These are phyloP conservation scores for Priceomyces melissophilus DNA, from an alignment of 805 yeast species.

Conservation along the genomic window DNA sequence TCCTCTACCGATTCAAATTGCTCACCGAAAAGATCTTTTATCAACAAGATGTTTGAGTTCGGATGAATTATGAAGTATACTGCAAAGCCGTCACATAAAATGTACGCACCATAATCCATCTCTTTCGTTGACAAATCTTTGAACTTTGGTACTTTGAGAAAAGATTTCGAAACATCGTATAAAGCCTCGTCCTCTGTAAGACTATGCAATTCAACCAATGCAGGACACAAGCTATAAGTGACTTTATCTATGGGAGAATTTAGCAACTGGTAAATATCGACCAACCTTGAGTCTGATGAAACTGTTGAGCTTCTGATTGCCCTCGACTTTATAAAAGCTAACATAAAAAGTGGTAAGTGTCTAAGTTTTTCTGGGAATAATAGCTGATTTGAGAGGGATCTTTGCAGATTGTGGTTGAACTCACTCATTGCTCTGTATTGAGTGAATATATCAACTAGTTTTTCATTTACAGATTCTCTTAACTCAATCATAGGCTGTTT, in stretches of 20 bases:
- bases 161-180: slow-evolving; percentile 35
- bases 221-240: slow-evolving; percentile 72
- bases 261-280: slow-evolving; percentile 49
- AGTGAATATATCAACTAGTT: slow-evolving; percentile 44
- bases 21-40: slow-evolving; percentile 72
- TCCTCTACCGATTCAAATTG: slow-evolving; percentile 42
- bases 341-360: slow-evolving; percentile 62
- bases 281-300: slow-evolving; percentile 63
- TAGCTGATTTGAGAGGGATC: slow-evolving; percentile 51
- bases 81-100: slow-evolving; percentile 65
- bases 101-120: slow-evolving; percentile 70
- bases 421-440: slow-evolving; percentile 50
- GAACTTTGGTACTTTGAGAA: slow-evolving; percentile 49
- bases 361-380: slow-evolving; percentile 79
- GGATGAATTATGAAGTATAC: slow-evolving; percentile 67
- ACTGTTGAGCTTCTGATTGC: slow-evolving; percentile 53
- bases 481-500: slow-evolving; percentile 36
- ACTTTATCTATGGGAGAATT: slow-evolving; percentile 55
- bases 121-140: slow-evolving; percentile 41
- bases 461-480: slow-evolving; percentile 36
- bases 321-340: slow-evolving; percentile 66
- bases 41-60: slow-evolving; percentile 59
- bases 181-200: slow-evolving; percentile 53
- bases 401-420: slow-evolving; percentile 31
- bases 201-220: slow-evolving; percentile 68